Base-by-base conservation (phyloP, 148 eudicot species). In the Limonium bicolor region DNA sequence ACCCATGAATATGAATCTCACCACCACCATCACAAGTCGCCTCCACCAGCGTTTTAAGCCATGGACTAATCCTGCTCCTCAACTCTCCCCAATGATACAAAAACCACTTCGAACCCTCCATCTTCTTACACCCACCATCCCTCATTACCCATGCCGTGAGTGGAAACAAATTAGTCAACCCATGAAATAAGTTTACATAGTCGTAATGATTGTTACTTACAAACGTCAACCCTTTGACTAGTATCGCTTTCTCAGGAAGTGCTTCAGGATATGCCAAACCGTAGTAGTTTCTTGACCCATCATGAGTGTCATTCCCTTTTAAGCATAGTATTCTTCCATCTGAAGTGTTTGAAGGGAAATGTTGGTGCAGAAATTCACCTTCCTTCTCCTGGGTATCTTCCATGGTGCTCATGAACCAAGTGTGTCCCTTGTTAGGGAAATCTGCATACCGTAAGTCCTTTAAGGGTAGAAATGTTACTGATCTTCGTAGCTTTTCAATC, bases 391-490 rank as follows among this genome's bases (percentile, higher is more conserved):
- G 42, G 0, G 58, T 61, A 41, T 55, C 61, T 14, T 48, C 43
- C 23, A 66, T 10, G 12, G 77, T 66, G 61, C 81, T 74, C 77
- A 70, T 66, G 59, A 66, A 74, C 81, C 77, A 66, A 1, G 76
- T 74, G 56, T 70, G 46, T 2, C 73, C 73, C 7, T 53, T 37
- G 3, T 33, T 67, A 34, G 93, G 67, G 2, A 68, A 16, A 3
- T 40, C 31, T 0, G 76, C 1, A 54, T 53, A 82, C 7, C 85
- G 56, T 23, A 82, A 50, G 60, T 82, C 93, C 40, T 77, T 82
- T 1, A 82, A 32, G 2, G 85, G 93, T 17, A 82, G 79, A 34
- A 77, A 82, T 2, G 82, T 77, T 53, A 82, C 74, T 0, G 69
- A 40, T 1, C 38, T 23, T 0, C 64, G 69, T 13, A 82, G 72